phyloP scores from a whole-genome alignment of 2,329 filamentous ascomycete genomes.

The Penicillium vulpinum region DNA sequence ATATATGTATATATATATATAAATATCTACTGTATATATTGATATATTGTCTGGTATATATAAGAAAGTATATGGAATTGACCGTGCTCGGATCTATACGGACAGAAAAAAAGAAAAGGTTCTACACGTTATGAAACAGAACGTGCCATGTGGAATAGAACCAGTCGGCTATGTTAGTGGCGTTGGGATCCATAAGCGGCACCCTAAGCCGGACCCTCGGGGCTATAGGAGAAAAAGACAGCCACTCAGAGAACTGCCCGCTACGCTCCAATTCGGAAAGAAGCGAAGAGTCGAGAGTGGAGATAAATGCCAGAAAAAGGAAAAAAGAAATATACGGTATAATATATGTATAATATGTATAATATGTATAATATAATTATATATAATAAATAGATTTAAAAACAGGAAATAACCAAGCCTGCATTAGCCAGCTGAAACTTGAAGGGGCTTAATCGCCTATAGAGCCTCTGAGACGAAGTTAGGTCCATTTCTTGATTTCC shows the following conservation, averaged over 20 bases:
- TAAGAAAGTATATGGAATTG: neutral
- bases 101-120: conserved; percentile 3
- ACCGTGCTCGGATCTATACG: neutral
- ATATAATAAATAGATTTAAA: no score
- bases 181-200: conserved; percentile 23
- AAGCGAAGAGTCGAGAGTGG: neutral
- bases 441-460: no score
- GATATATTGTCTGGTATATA: no score
- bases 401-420: no score
- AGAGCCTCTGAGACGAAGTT: no score
- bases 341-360: no score
- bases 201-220: conserved; percentile 30
- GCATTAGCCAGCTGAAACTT: neutral
- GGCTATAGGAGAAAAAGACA: conserved; percentile 21
- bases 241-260: conserved; percentile 33
- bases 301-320: neutral
- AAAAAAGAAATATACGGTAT: no score
- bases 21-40: no score
- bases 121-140: conserved; percentile 24
- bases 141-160: conserved; percentile 27
- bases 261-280: conserved; percentile 20
- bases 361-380: no score
- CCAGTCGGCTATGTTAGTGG: conserved; percentile 27
- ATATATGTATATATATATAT: no score
- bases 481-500: no score